Conservation (phyloP, 768 basidiomycete species). For the Imleria badia region DNA sequence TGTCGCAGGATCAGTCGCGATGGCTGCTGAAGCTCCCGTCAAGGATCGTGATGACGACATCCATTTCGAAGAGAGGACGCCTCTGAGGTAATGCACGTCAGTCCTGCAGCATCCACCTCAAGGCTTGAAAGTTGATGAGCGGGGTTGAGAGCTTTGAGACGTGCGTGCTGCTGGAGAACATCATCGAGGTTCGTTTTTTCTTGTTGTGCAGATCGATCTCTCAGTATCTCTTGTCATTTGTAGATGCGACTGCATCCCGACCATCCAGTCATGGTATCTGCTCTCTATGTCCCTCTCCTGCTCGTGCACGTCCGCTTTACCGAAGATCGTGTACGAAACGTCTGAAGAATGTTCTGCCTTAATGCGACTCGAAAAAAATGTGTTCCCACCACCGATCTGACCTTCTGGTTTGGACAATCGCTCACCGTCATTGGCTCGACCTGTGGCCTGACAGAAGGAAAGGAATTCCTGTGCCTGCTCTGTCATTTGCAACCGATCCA, state of each 20-base stretch:
- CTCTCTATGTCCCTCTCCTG: constrained; percentile 61
- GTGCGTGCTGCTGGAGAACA: constrained; percentile 43
- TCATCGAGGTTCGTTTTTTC: constrained; percentile 42
- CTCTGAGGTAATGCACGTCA: constrained; percentile 41
- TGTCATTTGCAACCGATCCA: constrained; percentile 94
- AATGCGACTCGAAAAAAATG: constrained; percentile 86
- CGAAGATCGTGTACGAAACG: constrained; percentile 70
- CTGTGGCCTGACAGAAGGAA: constrained; percentile 80
- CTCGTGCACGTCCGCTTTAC: constrained; percentile 21
- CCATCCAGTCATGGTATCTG: constrained; percentile 75
- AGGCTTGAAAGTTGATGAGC: background rate
- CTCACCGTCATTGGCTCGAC: background rate
- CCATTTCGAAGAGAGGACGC: constrained; percentile 49
- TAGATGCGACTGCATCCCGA: constrained; percentile 52
- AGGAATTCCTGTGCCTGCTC: constrained; percentile 82
- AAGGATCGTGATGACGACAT: constrained; percentile 47
- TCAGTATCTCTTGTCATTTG: background rate
- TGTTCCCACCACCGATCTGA: constrained; percentile 25
- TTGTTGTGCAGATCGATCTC: background rate
- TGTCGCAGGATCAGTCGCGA: no score
- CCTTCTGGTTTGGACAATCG: background rate
- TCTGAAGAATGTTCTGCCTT: constrained; percentile 73
- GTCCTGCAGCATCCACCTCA: background rate
- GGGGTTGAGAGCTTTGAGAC: constrained; percentile 49
- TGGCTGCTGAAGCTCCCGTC: constrained; percentile 13